Evolutionary conservation across 768 basidiomycete species (phyloP), one percentile per base, ranked within the genome.

Genomic region (Mycena galopus): DNA sequence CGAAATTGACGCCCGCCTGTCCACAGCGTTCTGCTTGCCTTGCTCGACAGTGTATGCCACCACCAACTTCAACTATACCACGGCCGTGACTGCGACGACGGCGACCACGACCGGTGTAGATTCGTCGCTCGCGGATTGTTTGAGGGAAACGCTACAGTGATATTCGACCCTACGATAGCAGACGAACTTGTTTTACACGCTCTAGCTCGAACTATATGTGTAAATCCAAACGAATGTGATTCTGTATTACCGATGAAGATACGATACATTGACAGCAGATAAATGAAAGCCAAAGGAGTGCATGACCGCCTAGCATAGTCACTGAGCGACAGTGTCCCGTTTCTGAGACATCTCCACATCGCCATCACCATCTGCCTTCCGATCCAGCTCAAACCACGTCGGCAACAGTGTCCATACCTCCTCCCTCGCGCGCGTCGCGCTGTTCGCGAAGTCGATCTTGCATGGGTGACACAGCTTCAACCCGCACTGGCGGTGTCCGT

Each of bases 331-430:
- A 27, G 16, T 21, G n/a, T 65, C 66, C 62, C 67, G 37, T 29
- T 53, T 59, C 27, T 32, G 33, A 37, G 25, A 2, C 69, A 39
- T 16, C 39, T 39, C n/a, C n/a, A 37, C 6, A 37, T 37, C 10
- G 10, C 35, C 35, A 37, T 37, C 10, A 1, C 35, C 35, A 37
- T 37, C 44, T 47, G 21, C 76, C 68, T 27, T 70, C 56, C 35
- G 73, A 32, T 76, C 75, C 35, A 92, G 79, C 47, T 86, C 90
- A 79, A 94, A 93, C 92, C 91, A 93, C 50, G 78, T 79, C 14
- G 92, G 92, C 44, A 94, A 81, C 72, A 85, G 75, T 11, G 74
- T 78, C 93, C 93, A 94, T 42, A 91, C 88, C 75, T 89, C 89
- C 78, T 88, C 85, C 70, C 91, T 78, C 59, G 90, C 89, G 47